Evolutionary conservation across 1,284 basidiomycete species (phyloP), one percentile per base, ranked within the genome.

Genomic region (Ceraceosorus guamensis): DNA sequence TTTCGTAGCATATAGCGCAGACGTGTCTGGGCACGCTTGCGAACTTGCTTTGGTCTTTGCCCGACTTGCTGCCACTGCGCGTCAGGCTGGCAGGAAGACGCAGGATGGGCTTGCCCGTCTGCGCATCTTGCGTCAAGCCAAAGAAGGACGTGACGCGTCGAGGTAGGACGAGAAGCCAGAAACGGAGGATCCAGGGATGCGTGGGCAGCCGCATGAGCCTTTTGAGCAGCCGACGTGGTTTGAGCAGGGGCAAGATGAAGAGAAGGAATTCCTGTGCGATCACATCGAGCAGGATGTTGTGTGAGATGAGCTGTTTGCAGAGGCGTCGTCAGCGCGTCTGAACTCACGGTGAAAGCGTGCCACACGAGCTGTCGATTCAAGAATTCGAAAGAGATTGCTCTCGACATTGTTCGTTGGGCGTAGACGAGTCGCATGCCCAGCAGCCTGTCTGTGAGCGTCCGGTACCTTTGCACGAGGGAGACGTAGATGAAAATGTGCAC

Each of bases 311-410:
- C 24, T 24, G 24, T 24, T 49, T 43, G 41, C 5, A 78, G 3
- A 11, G 4, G 14, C 51, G 44, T 14, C 6, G 7, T 5, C 6
- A 43, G 52, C 4, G n/a, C 14, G 32, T 8, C 3, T n/a, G 31
- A 14, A 47, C 87, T 62, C 75, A 91, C 91, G 1, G 93, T 98
- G 76, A 98, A 93, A 0, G 91, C 88, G 75, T 93, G 89, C 95
- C 95, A 99, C 53, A 98, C 93, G 81, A 99, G 88, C 78, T 98
- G 95, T 56, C 95, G 87, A 70, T 98, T 97, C 86, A 98, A 90
- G 72, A 92, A 98, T 75, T 98, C 95, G 77, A 97, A 99, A 68
- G 89, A 93, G 51, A 98, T 88, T 70, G 92, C 87, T 13, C 88
- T 83, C 60, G 84, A 85, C 50, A 87, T 81, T 34, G 86, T 82